Base-by-base conservation (phyloP, 2,329 filamentous ascomycete species). In the Fusarium haematococcum region DNA sequence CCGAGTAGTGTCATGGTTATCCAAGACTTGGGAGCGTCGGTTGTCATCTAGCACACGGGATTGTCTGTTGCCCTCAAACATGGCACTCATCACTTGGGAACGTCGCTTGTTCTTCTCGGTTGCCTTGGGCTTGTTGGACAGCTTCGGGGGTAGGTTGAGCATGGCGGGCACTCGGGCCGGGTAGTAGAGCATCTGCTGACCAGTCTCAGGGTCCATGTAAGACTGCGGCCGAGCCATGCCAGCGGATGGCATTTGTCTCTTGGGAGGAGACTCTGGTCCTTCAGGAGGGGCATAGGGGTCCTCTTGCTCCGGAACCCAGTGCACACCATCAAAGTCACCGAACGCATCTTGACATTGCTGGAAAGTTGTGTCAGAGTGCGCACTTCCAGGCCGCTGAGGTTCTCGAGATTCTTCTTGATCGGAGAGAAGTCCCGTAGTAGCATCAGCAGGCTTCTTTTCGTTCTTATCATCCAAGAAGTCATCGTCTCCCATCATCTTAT, bases 151-250 rank as follows among this genome's bases (percentile, higher is more conserved):
- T 14, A 99, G 85, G 78, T 98, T 98, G 67, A 99, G 88, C 92
- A 97, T 95, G 71, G 93, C 92, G 4, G 97, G 97, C 4, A 99
- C 97, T 1, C 95, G 95, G 4, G 97, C 97, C 16, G 97, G 97
- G 81, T 99, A 99, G 83, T 93, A 98, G 11, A 98, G 91, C 94
- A 98, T 98, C 76, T 92, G 87, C 75, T 96, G 91, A 6, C 91
- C 92, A 2, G 92, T 92, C 30, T 88, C 86, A 2, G 90, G 90
- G 78, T 92, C 87, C 78, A 90, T 83, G 80, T 91, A 92, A 1
- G 91, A 91, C 70, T 89, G 87, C 13, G 90, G 87, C 20, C 84
- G 83, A 3, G 82, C 80, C 73, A 81, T 79, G 20, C 58, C 62
- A 14, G 69, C 60, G 16, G 80, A 72, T 5, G 74, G 71, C 39